Evolutionary conservation across 2,329 filamentous ascomycete species (phyloP).

Genomic region (Colletotrichum sp.): DNA sequence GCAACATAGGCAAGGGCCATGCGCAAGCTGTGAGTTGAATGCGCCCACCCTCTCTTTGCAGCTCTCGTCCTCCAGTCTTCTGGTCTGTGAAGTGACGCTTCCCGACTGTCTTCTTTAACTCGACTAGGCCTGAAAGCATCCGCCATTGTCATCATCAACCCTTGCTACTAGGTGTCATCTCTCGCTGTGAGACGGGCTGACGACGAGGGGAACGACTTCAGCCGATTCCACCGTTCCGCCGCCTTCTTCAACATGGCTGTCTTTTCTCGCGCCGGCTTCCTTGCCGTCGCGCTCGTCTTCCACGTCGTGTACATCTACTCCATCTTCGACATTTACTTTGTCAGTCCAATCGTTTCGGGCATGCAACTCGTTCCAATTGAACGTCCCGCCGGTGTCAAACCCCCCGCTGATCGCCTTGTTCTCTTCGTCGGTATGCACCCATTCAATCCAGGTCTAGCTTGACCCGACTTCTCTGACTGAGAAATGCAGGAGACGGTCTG

Average conservation of each 20-base stretch:
- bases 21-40: background rate
- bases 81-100: background rate
- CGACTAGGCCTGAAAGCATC: background rate
- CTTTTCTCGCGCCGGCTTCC: slow-evolving; percentile 76
- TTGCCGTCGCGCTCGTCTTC: slow-evolving; percentile 88
- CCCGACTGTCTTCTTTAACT: background rate
- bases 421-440: slow-evolving; percentile 80
- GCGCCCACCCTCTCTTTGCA: background rate
- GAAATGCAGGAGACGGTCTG: slow-evolving; percentile 76
- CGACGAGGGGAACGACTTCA: background rate
- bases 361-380: slow-evolving; percentile 84
- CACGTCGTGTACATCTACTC: slow-evolving; percentile 93
- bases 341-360: slow-evolving; percentile 94
- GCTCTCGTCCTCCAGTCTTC: background rate
- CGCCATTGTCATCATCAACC: background rate
- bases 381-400: slow-evolving; percentile 59
- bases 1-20: background rate
- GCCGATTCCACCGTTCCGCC: background rate
- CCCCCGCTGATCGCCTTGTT: slow-evolving; percentile 88
- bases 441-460: background rate
- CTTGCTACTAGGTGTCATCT: background rate
- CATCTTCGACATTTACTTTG: slow-evolving; percentile 99
- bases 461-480: background rate
- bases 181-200: background rate
- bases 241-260: slow-evolving; percentile 51